Evolutionary conservation across 495 filamentous ascomycete genomes (phyloP).

Genomic region (Penicillium parvum): DNA sequence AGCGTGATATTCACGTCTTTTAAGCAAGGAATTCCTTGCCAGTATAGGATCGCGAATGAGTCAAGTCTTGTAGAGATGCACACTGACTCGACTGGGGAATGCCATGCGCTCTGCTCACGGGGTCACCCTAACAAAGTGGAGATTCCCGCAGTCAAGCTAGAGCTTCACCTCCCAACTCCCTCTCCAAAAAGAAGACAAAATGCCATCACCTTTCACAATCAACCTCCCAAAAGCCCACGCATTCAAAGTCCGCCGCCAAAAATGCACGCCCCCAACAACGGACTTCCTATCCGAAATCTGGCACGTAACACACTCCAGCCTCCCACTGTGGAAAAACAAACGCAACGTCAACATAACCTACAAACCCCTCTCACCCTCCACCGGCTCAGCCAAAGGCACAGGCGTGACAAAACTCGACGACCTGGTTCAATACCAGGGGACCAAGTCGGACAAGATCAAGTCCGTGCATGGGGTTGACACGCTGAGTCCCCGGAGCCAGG

Average conservation of each 20-base stretch:
- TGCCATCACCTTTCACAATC: not conserved
- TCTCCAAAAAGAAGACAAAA: too few relatives aligned
- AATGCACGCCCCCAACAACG: conserved; percentile 50
- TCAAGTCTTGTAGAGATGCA: too few relatives aligned
- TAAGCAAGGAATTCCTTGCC: too few relatives aligned
- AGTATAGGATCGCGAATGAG: too few relatives aligned
- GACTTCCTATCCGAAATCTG: conserved; percentile 63
- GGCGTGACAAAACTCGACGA: conserved; percentile 53
- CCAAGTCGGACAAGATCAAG: conserved; percentile 48
- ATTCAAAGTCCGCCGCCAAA: conserved; percentile 2
- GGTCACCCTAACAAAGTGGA: too few relatives aligned
- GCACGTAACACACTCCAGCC: conserved; percentile 64
- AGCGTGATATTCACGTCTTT: too few relatives aligned
- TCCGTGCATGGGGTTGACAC: conserved; percentile 62
- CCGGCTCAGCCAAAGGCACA: conserved; percentile 17
- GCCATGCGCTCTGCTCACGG: too few relatives aligned
- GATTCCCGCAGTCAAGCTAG: too few relatives aligned
- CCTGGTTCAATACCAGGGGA: conserved; percentile 58
- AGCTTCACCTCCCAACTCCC: too few relatives aligned
- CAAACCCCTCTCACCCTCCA: conserved; percentile 44
- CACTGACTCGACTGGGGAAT: too few relatives aligned
- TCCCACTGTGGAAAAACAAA: conserved; percentile 63
- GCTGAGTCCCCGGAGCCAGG: conserved; percentile 32
- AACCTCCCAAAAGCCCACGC: not conserved
- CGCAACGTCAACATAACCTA: conserved; percentile 77